Evolutionary conservation across 2,329 filamentous ascomycete species (phyloP), one percentile per base, ranked within the genome.

Genomic region (Byssoonygena ceratinophila): DNA sequence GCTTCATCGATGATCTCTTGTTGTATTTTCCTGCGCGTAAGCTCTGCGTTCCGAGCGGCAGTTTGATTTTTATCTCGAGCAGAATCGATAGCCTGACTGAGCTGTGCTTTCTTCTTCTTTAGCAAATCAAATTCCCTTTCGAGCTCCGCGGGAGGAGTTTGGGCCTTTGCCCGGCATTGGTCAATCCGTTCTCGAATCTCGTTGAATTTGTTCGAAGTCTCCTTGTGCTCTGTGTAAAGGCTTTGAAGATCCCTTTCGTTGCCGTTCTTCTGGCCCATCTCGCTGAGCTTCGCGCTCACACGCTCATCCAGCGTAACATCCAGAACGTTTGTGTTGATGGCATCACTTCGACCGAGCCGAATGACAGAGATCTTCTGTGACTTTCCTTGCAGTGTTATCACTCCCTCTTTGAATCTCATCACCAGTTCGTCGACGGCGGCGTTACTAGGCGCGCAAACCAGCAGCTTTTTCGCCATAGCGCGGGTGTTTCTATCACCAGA

Each of bases 401-500:
- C 78, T 3, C 92, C 92, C 50, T 81, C 75, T 69, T 94, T 97
- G 63, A 98, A 78, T 71, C 92, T 84, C 67, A 96, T 82, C 16
- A 98, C 92, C 57, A 98, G 68, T 67, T 98, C 92, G 66, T 98
- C 92, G 4, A 98, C 92, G 29, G 92, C 92, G 5, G 92, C 92
- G 68, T 98, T 98, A 76, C 90, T 97, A 12, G 92, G 92, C n/a
- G 92, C 92, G 64, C 92, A 98, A 22, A 98, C 87, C 23, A 98
- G 78, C 23, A 98, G 76, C 68, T 97, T 98, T 71, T 94, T 96
- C 1, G 79, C 66, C 1, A 65, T 63, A 40, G 63, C 67, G 57
- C 59, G 61, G 54, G 58, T 63, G 48, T 61, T 60, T 57, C 57
- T 46, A n/a, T 71, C 57, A 61, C 68, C 55, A 20, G 72, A 72